phyloP scores from a whole-genome alignment of 2,329 filamentous ascomycete genomes.

The Cladophialophora yegresii region DNA sequence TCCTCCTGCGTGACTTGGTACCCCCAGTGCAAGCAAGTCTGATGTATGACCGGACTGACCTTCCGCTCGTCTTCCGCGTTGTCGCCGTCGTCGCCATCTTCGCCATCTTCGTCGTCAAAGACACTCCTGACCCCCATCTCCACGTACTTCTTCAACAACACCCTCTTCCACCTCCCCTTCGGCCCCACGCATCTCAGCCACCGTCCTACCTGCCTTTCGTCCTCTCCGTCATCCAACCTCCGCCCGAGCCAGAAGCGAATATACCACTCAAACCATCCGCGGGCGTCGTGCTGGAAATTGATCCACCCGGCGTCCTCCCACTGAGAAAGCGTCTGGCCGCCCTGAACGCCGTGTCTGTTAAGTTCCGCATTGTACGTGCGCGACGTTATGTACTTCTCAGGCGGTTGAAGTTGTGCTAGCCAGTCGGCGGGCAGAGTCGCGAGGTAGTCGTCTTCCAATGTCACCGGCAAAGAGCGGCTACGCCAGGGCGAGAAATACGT shows the following conservation, averaged over 20 bases:
- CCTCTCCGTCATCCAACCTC: constrained; percentile 56
- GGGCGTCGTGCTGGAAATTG: constrained; percentile 54
- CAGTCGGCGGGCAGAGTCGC: constrained; percentile 50
- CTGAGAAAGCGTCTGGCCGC: constrained; percentile 58
- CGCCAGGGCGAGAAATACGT: constrained; percentile 55
- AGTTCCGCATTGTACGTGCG: constrained; percentile 50
- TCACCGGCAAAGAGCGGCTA: constrained; percentile 47
- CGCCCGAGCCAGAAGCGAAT: constrained; percentile 55
- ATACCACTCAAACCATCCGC: constrained; percentile 63
- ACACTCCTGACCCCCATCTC: constrained; percentile 52
- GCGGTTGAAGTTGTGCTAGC: constrained; percentile 46
- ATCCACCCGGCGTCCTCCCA: constrained; percentile 61
- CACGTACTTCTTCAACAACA: constrained; percentile 56
- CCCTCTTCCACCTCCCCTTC: constrained; percentile 54
- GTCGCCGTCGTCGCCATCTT: too few species aligned
- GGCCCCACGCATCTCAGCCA: constrained; percentile 57
- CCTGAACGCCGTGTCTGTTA: constrained; percentile 57
- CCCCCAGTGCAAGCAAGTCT: constrained; percentile 61
- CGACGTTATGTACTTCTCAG: constrained; percentile 45
- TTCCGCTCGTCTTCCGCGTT: constrained; percentile 16
- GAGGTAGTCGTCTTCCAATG: constrained; percentile 51
- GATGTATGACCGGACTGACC: constrained; percentile 59
- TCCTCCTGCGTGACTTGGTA: constrained; percentile 55
- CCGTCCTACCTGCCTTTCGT: constrained; percentile 54
- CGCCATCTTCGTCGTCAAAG: constrained; percentile 42